Percentiles rank a stretch among this genome's conserved stretches.
phyloP scores from a whole-genome alignment of 768 basidiomycete genomes.

The Tylopilus felleus region DNA sequence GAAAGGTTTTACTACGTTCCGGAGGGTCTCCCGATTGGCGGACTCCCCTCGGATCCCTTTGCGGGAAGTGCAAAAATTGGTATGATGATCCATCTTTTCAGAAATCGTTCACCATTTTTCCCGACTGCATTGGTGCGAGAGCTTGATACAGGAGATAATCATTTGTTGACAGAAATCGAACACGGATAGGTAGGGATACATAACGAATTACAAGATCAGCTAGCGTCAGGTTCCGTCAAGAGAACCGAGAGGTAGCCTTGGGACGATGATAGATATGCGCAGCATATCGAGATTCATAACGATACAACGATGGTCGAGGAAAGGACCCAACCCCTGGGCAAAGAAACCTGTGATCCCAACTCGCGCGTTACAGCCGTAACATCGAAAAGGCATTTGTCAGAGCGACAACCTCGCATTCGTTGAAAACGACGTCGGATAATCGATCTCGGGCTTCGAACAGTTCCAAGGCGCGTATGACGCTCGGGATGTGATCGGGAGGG shows the following conservation, averaged over 20 bases:
- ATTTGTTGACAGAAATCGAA: not conserved
- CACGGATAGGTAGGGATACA: constrained; percentile 4
- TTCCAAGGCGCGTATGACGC: constrained; percentile 20
- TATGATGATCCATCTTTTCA: too few relatives aligned
- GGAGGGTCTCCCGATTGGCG: too few relatives aligned
- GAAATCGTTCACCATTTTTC: too few relatives aligned
- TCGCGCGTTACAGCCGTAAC: constrained; percentile 14
- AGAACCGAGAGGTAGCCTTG: not conserved
- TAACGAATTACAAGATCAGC: not conserved
- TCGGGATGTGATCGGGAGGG: constrained; percentile 20
- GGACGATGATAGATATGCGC: not conserved
- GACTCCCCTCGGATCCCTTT: too few relatives aligned
- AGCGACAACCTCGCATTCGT: constrained; percentile 15
- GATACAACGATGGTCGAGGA: not conserved
- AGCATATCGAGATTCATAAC: not conserved
- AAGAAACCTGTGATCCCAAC: not conserved
- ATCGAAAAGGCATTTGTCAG: constrained; percentile 22
- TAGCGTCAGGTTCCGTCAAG: not conserved
- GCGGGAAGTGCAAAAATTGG: too few relatives aligned
- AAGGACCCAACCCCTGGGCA: not conserved
- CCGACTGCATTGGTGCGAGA: not conserved
- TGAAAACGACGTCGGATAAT: not conserved
- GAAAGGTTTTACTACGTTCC: too few relatives aligned
- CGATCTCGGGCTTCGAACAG: constrained; percentile 16
- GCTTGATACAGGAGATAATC: not conserved